Percentiles rank a stretch among this genome's conserved stretches.
These are phyloP conservation scores for Sindora glabra DNA, from an alignment of 306 rosid species.

Conservation along the genomic window DNA sequence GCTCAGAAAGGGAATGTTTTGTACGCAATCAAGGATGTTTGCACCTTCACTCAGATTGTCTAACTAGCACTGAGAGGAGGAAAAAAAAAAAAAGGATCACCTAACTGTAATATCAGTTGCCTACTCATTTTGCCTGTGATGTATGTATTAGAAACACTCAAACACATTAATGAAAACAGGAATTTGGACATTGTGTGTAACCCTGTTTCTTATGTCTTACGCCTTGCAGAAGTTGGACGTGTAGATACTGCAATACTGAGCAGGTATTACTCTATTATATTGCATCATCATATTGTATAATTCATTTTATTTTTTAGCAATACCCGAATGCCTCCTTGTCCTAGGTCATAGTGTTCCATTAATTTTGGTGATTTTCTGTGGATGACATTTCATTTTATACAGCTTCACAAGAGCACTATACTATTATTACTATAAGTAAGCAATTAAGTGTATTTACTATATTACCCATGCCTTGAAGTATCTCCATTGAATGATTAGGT, in stretches of 20 bases:
- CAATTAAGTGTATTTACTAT: background rate
- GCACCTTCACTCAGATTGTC: no score
- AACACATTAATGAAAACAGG: background rate
- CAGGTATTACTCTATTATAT: constrained; percentile 50
- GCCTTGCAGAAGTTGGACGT: constrained; percentile 70
- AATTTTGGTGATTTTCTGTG: constrained; percentile 5
- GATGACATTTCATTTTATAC: constrained; percentile 7
- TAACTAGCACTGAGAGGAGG: no score
- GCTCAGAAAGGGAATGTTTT: no score
- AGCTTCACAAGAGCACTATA: background rate
- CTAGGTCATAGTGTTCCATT: constrained; percentile 1
- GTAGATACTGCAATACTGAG: constrained; percentile 78
- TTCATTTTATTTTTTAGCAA: constrained; percentile 4
- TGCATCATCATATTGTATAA: no score
- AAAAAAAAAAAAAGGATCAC: no score
- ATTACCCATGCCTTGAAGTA: constrained; percentile 2
- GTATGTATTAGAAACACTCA: background rate
- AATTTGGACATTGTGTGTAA: background rate
- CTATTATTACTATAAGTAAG: background rate
- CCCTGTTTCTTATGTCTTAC: constrained; percentile 4
- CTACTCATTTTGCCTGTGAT: no score
- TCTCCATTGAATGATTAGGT: constrained; percentile 5
- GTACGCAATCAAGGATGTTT: no score
- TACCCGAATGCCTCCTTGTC: constrained; percentile 15
- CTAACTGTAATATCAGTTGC: no score